Conservation (phyloP, 2,329 filamentous ascomycete species). For the Pseudogymnoascus sp. region DNA sequence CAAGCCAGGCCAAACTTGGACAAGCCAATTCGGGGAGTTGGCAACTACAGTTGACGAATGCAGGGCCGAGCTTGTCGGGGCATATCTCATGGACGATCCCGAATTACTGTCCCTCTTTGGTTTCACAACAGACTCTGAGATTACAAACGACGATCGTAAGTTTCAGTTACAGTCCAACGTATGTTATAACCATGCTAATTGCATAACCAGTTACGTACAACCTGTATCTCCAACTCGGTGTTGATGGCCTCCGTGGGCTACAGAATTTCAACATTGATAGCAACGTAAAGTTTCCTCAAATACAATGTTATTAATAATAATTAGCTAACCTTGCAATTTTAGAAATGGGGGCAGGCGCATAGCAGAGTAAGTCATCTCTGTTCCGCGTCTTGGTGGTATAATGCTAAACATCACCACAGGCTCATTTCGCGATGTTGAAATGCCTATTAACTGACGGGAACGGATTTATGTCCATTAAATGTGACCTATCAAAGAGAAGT, state of each 20-base stretch:
- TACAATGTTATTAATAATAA: neutral
- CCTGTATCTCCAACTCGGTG: constrained; percentile 34
- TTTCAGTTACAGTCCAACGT: neutral
- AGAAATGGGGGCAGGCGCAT: constrained; percentile 40
- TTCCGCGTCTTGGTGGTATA: neutral
- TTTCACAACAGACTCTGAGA: constrained; percentile 29
- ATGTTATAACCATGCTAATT: constrained; percentile 12
- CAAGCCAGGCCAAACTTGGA: constrained; percentile 41
- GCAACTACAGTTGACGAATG: constrained; percentile 54
- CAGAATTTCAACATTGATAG: constrained; percentile 31
- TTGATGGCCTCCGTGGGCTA: constrained; percentile 34
- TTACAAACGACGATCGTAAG: constrained; percentile 33
- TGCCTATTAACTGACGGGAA: constrained; percentile 46
- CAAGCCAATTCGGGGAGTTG: constrained; percentile 48
- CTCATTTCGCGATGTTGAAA: constrained; percentile 54
- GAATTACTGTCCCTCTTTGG: constrained; percentile 38
- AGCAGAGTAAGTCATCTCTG: constrained; percentile 23
- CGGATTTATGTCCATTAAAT: constrained; percentile 43
- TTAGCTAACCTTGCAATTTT: neutral
- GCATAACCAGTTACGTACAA: constrained; percentile 30
- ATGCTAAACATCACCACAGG: constrained; percentile 33
- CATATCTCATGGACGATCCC: constrained; percentile 36
- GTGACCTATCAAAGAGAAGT: constrained; percentile 36
- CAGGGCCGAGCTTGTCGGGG: constrained; percentile 34
- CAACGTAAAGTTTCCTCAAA: constrained; percentile 19